Conservation (phyloP, 805 yeast species). For the Hanseniaspora guilliermondii region DNA sequence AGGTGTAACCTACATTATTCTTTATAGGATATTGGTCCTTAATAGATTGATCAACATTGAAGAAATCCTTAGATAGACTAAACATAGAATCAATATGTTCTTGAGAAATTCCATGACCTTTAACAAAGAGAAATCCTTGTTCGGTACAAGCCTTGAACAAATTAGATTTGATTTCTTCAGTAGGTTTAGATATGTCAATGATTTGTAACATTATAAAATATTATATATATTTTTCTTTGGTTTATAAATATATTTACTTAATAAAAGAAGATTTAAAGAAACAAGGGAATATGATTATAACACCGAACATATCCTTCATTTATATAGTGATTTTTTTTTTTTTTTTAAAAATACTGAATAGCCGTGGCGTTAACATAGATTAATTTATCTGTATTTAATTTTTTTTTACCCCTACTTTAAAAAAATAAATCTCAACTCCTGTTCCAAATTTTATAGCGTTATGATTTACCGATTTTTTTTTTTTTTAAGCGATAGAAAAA, state of each 20-base stretch:
- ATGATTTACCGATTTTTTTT: too few species aligned
- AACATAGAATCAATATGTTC: constrained; percentile 43
- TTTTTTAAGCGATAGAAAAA: too few species aligned
- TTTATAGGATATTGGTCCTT: constrained; percentile 23
- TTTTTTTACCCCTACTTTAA: too few species aligned
- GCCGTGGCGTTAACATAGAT: too few species aligned
- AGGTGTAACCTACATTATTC: constrained; percentile 50
- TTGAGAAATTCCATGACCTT: constrained; percentile 52
- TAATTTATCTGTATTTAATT: too few species aligned
- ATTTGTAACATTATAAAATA: constrained; percentile 37
- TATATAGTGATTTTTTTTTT: too few species aligned
- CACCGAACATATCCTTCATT: background rate
- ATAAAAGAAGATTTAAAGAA: too few species aligned
- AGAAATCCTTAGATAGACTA: constrained; percentile 38
- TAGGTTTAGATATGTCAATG: constrained; percentile 42
- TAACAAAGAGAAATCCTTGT: constrained; percentile 54
- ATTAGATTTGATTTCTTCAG: constrained; percentile 35
- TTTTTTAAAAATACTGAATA: too few species aligned
- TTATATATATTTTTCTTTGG: background rate
- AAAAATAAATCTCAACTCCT: too few species aligned
- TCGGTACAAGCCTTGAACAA: constrained; percentile 48
- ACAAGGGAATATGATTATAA: background rate
- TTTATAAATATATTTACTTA: background rate
- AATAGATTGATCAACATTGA: constrained; percentile 42
- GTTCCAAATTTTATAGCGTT: too few species aligned